These are phyloP conservation scores for Arxiozyma heterogenica DNA, from an alignment of 1,139 yeast species.

Conservation along the genomic window DNA sequence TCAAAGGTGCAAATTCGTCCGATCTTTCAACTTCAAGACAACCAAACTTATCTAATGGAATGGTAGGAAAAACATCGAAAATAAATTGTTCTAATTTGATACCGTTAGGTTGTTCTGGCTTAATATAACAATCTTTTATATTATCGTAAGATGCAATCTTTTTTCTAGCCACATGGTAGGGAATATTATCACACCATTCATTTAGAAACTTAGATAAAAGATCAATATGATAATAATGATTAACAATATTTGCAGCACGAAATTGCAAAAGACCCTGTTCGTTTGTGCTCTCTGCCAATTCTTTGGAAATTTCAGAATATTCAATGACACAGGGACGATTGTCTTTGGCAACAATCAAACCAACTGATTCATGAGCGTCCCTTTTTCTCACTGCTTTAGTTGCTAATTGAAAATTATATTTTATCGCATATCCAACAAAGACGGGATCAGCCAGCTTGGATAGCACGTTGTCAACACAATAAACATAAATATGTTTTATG, in stretches of 20 bases:
- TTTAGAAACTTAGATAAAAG: slow-evolving; percentile 54
- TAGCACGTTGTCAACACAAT: slow-evolving; percentile 89
- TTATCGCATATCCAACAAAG: slow-evolving; percentile 79
- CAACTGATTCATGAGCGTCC: slow-evolving; percentile 81
- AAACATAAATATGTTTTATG: slow-evolving; percentile 87
- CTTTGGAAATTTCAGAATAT: slow-evolving; percentile 78
- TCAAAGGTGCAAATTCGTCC: slow-evolving; percentile 87
- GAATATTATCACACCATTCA: slow-evolving; percentile 65
- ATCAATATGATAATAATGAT: slow-evolving; percentile 84
- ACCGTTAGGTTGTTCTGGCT: slow-evolving; percentile 76
- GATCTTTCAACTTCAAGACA: slow-evolving; percentile 82
- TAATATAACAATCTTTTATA: slow-evolving; percentile 40
- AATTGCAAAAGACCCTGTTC: slow-evolving; percentile 54
- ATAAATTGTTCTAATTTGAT: slow-evolving; percentile 94
- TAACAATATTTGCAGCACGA: slow-evolving; percentile 95
- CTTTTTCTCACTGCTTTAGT: slow-evolving; percentile 94
- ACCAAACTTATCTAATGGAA: slow-evolving; percentile 69
- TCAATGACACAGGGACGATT: slow-evolving; percentile 85
- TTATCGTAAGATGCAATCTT: slow-evolving; percentile 58
- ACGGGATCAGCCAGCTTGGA: slow-evolving; percentile 93
- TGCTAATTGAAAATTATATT: slow-evolving; percentile 60
- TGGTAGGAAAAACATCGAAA: slow-evolving; percentile 86
- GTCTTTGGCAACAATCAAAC: slow-evolving; percentile 72
- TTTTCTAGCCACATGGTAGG: slow-evolving; percentile 90
- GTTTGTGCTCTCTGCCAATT: slow-evolving; percentile 57